Evolutionary conservation across 1,139 yeast species (phyloP), one percentile per base, ranked within the genome.

Genomic region (Debaryomyces nepalensis): DNA sequence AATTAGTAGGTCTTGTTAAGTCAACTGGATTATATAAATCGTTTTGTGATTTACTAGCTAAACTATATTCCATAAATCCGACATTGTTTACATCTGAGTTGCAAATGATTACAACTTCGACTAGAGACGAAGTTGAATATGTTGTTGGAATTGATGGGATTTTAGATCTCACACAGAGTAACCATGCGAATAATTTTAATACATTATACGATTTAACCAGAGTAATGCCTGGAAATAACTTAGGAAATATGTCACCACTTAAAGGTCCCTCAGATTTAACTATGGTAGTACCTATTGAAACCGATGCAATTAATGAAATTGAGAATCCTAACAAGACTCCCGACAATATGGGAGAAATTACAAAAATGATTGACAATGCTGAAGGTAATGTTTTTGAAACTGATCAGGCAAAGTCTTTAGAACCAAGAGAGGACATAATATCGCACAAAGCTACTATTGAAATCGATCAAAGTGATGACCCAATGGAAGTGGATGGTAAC

Each of bases 211-310:
- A 67, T 6, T 51, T 66, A 41, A 66, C 72, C 16, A 54, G 60
- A 45, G 65, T 64, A 10, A 46, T 53, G 26, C 62, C 61, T 10
- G 49, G 40, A 19, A 46, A 42, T 7, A 47, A 40, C 43, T 49
- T 33, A 41, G 54, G 41, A 45, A 42, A 37, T 16, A 39, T 63
- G 16, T 66, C 70, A 1, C 73, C 72, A 1, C 57, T 66, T 15
- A 67, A 68, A 46, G 55, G 53, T 14, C 54, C 59, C 3, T 55
- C 65, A 7, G 76, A 70, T 39, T 66, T 70, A 40, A 70, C 75
- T 1, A 69, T 69, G 74, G 49, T 70, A 19, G 46, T 66, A 18
- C 74, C 75, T 2, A 19, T 11, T 11, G 20, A 19, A 16, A 11
- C 3, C 6, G 15, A 16, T 8, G 16, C 10, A 8, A 16, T 15